Conservation (phyloP, 805 yeast genomes). For the Candida caryicola region DNA sequence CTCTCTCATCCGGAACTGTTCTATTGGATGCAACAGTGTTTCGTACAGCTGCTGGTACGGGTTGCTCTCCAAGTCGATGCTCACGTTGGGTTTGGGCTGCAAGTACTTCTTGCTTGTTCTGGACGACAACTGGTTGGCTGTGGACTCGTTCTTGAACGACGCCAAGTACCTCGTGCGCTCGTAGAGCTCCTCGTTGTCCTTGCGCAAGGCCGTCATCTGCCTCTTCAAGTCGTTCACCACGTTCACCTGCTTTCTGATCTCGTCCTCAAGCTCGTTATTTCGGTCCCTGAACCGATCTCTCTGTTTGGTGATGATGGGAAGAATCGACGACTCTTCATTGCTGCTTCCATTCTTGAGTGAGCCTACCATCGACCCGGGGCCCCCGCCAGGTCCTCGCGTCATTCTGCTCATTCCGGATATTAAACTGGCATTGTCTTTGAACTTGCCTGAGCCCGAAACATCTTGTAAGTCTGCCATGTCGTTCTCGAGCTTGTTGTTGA, state of each 20-base stretch:
- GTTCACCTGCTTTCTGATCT: slow-evolving; percentile 55
- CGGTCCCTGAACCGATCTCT: slow-evolving; percentile 89
- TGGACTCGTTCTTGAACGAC: slow-evolving; percentile 37
- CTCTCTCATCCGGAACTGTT: slow-evolving; percentile 74
- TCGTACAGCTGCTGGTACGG: slow-evolving; percentile 65
- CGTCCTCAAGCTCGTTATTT: slow-evolving; percentile 81
- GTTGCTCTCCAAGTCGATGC: slow-evolving; percentile 47
- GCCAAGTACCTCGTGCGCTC: slow-evolving; percentile 72
- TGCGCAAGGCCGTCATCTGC: slow-evolving; percentile 60
- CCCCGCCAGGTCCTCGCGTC: slow-evolving; percentile 30
- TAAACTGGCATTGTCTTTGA: slow-evolving; percentile 63
- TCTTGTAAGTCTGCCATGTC: slow-evolving; percentile 66
- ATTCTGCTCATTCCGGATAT: slow-evolving; percentile 54
- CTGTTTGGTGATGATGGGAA: slow-evolving; percentile 90
- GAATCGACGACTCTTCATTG: slow-evolving; percentile 47
- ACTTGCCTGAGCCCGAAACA: slow-evolving; percentile 35
- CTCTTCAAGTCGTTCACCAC: slow-evolving; percentile 59
- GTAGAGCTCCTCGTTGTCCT: slow-evolving; percentile 74
- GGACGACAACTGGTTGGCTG: slow-evolving; percentile 11
- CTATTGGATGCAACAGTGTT: slow-evolving; percentile 77
- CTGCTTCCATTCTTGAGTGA: slow-evolving; percentile 21
- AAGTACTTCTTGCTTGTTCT: slow-evolving; percentile 17
- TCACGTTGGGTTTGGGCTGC: slow-evolving; percentile 30
- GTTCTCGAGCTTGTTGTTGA: slow-evolving; percentile 65
- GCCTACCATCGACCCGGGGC: slow-evolving; percentile 26